phyloP scores from a whole-genome alignment of 495 filamentous ascomycete genomes.

The Podospora sp. region DNA sequence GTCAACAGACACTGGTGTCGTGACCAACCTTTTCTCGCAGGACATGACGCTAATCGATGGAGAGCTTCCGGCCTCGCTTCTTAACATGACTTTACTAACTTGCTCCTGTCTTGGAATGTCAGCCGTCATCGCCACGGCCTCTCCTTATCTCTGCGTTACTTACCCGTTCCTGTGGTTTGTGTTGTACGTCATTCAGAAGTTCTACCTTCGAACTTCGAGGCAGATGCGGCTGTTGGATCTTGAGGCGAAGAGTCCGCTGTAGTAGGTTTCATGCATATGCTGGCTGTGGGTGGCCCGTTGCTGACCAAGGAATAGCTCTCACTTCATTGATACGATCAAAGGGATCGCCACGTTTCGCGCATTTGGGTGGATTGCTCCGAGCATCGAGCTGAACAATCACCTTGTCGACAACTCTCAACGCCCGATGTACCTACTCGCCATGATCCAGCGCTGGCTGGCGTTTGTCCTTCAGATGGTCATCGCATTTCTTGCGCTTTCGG shows the following conservation, averaged over 20 bases:
- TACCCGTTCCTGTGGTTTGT: slow-evolving; percentile 37
- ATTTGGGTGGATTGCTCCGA: slow-evolving; percentile 48
- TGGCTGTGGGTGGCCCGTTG: background rate
- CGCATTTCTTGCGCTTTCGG: slow-evolving; percentile 41
- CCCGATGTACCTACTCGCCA: slow-evolving; percentile 55
- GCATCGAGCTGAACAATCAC: slow-evolving; percentile 49
- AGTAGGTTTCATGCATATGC: slow-evolving; percentile 15
- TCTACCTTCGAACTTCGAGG: slow-evolving; percentile 59
- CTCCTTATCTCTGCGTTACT: slow-evolving; percentile 31
- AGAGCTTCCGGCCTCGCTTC: slow-evolving; percentile 27
- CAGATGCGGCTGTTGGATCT: slow-evolving; percentile 61
- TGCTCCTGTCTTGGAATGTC: slow-evolving; percentile 30
- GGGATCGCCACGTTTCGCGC: slow-evolving; percentile 55
- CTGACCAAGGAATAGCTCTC: slow-evolving; percentile 31
- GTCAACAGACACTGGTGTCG: slow-evolving; percentile 30
- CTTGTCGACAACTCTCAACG: slow-evolving; percentile 58
- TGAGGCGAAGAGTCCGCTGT: slow-evolving; percentile 37
- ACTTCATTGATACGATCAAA: slow-evolving; percentile 49
- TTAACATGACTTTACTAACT: slow-evolving; percentile 20
- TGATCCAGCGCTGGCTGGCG: slow-evolving; percentile 57
- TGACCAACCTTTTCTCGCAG: slow-evolving; percentile 43
- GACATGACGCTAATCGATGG: slow-evolving; percentile 38
- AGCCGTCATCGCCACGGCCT: slow-evolving; percentile 34
- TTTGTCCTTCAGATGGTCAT: slow-evolving; percentile 52
- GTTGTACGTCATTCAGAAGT: slow-evolving; percentile 52